phyloP scores from a whole-genome alignment of 139 green algal genomes.

The Desmodesmus armatus region DNA sequence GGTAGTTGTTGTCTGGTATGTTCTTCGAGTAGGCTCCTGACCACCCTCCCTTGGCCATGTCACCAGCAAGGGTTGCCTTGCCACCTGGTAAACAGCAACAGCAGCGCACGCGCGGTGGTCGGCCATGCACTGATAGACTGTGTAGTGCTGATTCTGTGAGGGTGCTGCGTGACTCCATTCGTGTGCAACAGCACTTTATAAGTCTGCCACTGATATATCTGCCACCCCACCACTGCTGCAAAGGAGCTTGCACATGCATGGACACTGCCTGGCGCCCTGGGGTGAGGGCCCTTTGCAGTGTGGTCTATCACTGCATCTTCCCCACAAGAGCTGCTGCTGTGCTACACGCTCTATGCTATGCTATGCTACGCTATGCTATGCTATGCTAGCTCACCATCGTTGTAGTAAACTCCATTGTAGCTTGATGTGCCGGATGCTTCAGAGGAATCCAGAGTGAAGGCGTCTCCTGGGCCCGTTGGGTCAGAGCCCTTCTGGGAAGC shows the following conservation, averaged over 20 bases:
- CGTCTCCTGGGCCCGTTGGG: neutral
- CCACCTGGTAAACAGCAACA: neutral
- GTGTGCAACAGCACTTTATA: neutral
- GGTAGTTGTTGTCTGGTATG: neutral
- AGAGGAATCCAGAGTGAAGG: neutral
- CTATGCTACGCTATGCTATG: neutral
- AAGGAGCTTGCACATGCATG: neutral
- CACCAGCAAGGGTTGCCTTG: neutral
- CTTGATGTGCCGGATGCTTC: neutral
- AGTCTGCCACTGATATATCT: neutral
- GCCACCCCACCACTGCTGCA: neutral
- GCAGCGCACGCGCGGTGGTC: neutral
- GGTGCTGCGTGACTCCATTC: neutral
- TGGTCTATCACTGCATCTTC: too few species aligned
- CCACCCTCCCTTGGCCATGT: neutral
- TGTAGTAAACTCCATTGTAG: conserved; percentile 6
- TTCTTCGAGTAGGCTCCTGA: neutral
- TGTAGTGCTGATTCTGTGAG: neutral
- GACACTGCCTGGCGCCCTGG: too few species aligned
- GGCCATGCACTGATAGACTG: neutral
- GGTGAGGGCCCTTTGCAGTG: too few species aligned
- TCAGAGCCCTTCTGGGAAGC: too few species aligned
- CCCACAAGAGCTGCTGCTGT: too few species aligned
- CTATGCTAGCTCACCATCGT: neutral
- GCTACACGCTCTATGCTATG: too few species aligned